Evolutionary conservation across 2,329 filamentous ascomycete genomes (phyloP).

Genomic region (Blumeriella jaapii): DNA sequence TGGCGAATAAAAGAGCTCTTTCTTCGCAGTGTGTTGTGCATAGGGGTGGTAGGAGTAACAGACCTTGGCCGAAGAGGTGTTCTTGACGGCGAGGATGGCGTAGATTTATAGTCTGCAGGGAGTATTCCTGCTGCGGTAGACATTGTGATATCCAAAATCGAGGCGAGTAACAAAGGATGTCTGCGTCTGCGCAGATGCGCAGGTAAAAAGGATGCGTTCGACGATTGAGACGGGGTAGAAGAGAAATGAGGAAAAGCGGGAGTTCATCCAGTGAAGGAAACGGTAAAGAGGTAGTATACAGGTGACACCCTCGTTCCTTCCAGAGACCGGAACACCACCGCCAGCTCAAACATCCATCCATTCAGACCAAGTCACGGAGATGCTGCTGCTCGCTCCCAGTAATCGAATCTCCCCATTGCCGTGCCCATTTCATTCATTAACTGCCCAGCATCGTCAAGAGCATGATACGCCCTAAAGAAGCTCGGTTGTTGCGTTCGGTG

Average conservation of each 20-base stretch:
- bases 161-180: constrained; percentile 6
- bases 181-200: constrained; percentile 4
- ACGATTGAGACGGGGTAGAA: constrained; percentile 2
- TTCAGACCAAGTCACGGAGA: too few species aligned
- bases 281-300: constrained; percentile 2
- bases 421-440: too few species aligned
- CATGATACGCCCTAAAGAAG: too few species aligned
- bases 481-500: too few species aligned
- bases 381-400: too few species aligned
- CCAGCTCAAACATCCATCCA: constrained; percentile 21
- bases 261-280: not conserved
- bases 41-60: constrained; percentile 8
- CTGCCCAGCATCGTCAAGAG: too few species aligned
- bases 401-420: too few species aligned
- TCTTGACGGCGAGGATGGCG: constrained; percentile 9
- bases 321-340: constrained; percentile 23
- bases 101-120: constrained; percentile 4
- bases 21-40: constrained; percentile 22
- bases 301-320: constrained; percentile 11
- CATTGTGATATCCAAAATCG: constrained; percentile 19
- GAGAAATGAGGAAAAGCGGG: too few species aligned
- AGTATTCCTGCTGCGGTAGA: constrained; percentile 10
- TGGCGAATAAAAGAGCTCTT: constrained; percentile 24
- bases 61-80: constrained; percentile 11
- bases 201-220: constrained; percentile 1